A percentile compares a stretch with the other conserved stretches of the same genome.
Conservation (phyloP, 257 asterid genomes). For the Orobanche coerulescens region DNA sequence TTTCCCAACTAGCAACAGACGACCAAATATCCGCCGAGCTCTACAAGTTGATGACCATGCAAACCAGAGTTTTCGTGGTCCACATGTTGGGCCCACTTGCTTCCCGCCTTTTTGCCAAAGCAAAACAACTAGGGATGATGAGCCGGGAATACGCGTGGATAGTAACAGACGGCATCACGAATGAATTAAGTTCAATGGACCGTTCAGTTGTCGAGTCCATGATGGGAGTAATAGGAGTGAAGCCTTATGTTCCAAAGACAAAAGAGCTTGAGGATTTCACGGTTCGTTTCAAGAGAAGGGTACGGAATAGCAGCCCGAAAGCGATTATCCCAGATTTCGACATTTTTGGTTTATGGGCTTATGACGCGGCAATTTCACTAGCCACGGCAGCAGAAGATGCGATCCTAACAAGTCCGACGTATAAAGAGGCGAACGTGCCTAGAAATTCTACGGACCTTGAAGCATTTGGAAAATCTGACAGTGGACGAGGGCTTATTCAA, state of each 20-base stretch:
- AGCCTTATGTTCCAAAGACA: slow-evolving; percentile 21
- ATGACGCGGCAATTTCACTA: slow-evolving; percentile 28
- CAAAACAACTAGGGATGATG: slow-evolving; percentile 32
- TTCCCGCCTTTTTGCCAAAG: slow-evolving; percentile 27
- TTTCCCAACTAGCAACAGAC: slow-evolving; percentile 28
- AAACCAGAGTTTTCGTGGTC: slow-evolving; percentile 37
- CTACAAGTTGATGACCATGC: slow-evolving; percentile 34
- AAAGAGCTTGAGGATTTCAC: slow-evolving; percentile 22
- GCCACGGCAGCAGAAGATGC: slow-evolving; percentile 34
- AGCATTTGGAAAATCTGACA: slow-evolving; percentile 23
- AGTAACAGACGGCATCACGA: slow-evolving; percentile 22
- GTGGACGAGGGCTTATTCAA: slow-evolving; percentile 25
- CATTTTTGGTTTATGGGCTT: slow-evolving; percentile 32
- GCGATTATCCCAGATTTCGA: slow-evolving; percentile 13
- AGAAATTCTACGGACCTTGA: slow-evolving; percentile 24
- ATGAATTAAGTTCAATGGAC: slow-evolving; percentile 19
- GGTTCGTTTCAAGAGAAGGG: slow-evolving; percentile 4
- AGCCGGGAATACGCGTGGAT: slow-evolving; percentile 32
- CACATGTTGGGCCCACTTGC: slow-evolving; percentile 21
- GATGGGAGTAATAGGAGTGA: slow-evolving; percentile 33
- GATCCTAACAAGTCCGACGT: background rate
- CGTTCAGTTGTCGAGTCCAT: slow-evolving; percentile 23
- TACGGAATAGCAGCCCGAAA: background rate
- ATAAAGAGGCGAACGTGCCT: background rate
- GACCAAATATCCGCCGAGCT: slow-evolving; percentile 31